Conservation (phyloP, 768 basidiomycete genomes). For the Cystobasidium onofrii region DNA sequence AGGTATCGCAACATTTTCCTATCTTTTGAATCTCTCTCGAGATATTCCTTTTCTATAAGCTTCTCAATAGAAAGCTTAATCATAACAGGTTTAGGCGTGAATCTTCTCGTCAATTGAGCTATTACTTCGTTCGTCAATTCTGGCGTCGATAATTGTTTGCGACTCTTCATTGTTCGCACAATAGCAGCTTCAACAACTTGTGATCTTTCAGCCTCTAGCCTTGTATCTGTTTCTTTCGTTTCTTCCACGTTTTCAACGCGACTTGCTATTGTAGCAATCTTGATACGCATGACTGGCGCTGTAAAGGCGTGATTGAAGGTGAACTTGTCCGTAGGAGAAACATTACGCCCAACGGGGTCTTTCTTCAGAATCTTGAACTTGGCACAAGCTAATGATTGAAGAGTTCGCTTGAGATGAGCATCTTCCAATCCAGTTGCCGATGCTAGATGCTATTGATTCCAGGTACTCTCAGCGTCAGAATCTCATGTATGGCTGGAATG, state of each 20-base stretch:
- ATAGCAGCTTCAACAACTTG: constrained; percentile 95
- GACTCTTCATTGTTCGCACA: constrained; percentile 93
- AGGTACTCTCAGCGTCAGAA: not conserved
- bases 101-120: constrained; percentile 70
- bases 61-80: constrained; percentile 92
- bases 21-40: constrained; percentile 72
- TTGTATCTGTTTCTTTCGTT: constrained; percentile 76
- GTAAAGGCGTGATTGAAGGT: constrained; percentile 79
- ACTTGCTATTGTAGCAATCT: constrained; percentile 79
- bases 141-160: constrained; percentile 78
- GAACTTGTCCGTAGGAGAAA: constrained; percentile 67
- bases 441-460: constrained; percentile 67
- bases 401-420: constrained; percentile 72
- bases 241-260: constrained; percentile 81
- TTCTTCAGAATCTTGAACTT: constrained; percentile 89
- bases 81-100: constrained; percentile 70
- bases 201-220: constrained; percentile 82
- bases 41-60: constrained; percentile 92
- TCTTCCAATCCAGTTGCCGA: constrained; percentile 65
- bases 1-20: constrained; percentile 38
- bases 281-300: constrained; percentile 76
- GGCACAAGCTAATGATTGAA: constrained; percentile 91
- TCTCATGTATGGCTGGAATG: not conserved
- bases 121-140: constrained; percentile 86
- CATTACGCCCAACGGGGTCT: constrained; percentile 75